These are phyloP conservation scores for Wickerhamiella australiensis DNA, from an alignment of 805 yeast species.

Conservation along the genomic window DNA sequence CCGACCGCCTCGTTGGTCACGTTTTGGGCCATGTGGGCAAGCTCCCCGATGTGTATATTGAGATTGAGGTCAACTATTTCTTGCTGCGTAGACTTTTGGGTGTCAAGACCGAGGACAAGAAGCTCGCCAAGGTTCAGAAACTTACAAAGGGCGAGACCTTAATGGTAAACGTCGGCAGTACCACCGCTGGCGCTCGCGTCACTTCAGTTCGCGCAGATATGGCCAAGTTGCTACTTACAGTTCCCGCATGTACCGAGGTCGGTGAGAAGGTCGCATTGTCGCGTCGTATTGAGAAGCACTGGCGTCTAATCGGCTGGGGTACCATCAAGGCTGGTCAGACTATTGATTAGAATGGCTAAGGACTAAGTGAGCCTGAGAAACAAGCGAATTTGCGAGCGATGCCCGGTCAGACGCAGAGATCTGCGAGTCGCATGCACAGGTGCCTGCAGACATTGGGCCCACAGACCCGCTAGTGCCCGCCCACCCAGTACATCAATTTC, in stretches of 20 bases:
- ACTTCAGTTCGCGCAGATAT: slow-evolving; percentile 96
- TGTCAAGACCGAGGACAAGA: slow-evolving; percentile 95
- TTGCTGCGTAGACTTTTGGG: slow-evolving; percentile 92
- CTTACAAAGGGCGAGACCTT: slow-evolving; percentile 88
- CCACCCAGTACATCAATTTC: too few relatives aligned
- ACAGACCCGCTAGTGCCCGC: neutral
- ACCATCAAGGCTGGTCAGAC: slow-evolving; percentile 77
- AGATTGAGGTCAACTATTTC: slow-evolving; percentile 94
- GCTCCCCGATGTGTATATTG: slow-evolving; percentile 91
- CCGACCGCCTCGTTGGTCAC: slow-evolving; percentile 98
- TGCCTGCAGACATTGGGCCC: too few relatives aligned
- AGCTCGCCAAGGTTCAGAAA: slow-evolving; percentile 91
- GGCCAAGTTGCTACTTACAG: slow-evolving; percentile 93
- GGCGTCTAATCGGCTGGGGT: slow-evolving; percentile 99
- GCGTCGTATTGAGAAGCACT: slow-evolving; percentile 98
- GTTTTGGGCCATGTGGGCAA: slow-evolving; percentile 97
- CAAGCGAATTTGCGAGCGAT: too few relatives aligned
- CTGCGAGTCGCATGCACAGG: too few relatives aligned
- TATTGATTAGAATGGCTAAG: neutral
- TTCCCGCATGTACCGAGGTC: slow-evolving; percentile 97
- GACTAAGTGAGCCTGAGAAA: too few relatives aligned
- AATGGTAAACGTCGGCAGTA: slow-evolving; percentile 98
- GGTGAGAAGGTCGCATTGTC: slow-evolving; percentile 97
- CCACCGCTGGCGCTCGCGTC: slow-evolving; percentile 98
- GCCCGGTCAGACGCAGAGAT: too few relatives aligned